phyloP scores from a whole-genome alignment of 1,139 yeast species.

The Pichia sp. region DNA sequence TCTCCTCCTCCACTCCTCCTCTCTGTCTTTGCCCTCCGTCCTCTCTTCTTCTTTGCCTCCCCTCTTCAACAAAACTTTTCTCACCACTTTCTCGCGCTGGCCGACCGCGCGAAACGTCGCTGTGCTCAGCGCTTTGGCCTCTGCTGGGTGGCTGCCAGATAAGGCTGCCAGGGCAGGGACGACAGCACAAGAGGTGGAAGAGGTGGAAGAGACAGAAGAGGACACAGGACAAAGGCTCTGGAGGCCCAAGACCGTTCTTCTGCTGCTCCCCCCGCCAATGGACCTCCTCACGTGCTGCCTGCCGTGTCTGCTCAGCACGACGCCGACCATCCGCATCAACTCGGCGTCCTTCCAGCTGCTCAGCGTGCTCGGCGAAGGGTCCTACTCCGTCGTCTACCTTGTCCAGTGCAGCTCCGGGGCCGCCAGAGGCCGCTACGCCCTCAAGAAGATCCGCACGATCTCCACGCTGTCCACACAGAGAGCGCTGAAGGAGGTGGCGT shows the following conservation, averaged over 20 bases:
- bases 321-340: slow-evolving; percentile 51
- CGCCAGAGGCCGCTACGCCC: slow-evolving; percentile 55
- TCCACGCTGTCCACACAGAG: slow-evolving; percentile 70
- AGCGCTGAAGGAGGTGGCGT: slow-evolving; percentile 74
- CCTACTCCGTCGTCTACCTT: slow-evolving; percentile 82
- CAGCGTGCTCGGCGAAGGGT: slow-evolving; percentile 81
- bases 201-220: too few species aligned
- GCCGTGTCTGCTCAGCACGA: slow-evolving; percentile 33
- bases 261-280: neutral
- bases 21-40: neutral
- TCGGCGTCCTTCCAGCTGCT: slow-evolving; percentile 51
- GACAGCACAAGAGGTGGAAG: too few species aligned
- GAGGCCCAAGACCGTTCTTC: too few species aligned
- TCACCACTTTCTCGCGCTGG: neutral
- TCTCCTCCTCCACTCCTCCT: too few species aligned
- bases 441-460: slow-evolving; percentile 84
- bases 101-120: too few species aligned
- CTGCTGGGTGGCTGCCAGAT: too few species aligned
- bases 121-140: too few species aligned
- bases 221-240: too few species aligned
- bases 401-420: slow-evolving; percentile 45
- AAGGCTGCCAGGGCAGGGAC: too few species aligned
- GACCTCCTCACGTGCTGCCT: slow-evolving; percentile 27
- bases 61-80: neutral
- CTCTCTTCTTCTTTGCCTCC: too few species aligned